These are phyloP conservation scores for Pichia sp. DNA, from an alignment of 1,139 yeast species.

Conservation along the genomic window DNA sequence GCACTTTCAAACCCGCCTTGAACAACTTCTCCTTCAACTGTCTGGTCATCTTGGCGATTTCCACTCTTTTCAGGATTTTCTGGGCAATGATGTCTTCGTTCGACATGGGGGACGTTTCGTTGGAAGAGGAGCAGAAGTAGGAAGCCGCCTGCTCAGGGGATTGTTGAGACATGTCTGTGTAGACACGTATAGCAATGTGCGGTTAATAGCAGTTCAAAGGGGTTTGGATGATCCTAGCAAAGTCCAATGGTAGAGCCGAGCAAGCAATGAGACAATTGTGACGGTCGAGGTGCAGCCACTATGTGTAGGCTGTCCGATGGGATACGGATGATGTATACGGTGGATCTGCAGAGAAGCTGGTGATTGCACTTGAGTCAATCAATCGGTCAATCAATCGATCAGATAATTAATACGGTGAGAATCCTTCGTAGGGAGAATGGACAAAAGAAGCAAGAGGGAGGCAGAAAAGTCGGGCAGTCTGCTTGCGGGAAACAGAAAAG, in stretches of 20 bases:
- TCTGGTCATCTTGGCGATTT: conserved; percentile 39
- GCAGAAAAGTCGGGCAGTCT: too few species aligned
- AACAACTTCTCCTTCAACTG: conserved; percentile 38
- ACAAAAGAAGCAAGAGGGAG: too few species aligned
- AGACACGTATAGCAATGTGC: background rate
- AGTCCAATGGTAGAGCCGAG: background rate
- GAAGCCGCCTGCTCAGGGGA: background rate
- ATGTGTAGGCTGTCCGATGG: too few species aligned
- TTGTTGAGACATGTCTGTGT: conserved; percentile 5
- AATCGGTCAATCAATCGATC: too few species aligned
- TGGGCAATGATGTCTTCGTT: conserved; percentile 39
- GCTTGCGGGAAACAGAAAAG: too few species aligned
- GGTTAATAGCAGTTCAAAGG: background rate
- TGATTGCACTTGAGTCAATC: too few species aligned
- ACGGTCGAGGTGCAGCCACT: too few species aligned
- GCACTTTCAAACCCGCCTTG: conserved; percentile 36
- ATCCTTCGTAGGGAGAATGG: too few species aligned
- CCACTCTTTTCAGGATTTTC: conserved; percentile 39
- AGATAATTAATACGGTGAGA: too few species aligned
- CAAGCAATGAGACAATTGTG: background rate
- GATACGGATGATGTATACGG: too few species aligned
- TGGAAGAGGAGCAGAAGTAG: conserved; percentile 13
- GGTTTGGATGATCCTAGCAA: background rate
- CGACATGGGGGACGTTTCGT: conserved; percentile 16
- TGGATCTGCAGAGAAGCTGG: too few species aligned